Conservation (phyloP, 257 asterid species). For the Solanum clarkiae region DNA sequence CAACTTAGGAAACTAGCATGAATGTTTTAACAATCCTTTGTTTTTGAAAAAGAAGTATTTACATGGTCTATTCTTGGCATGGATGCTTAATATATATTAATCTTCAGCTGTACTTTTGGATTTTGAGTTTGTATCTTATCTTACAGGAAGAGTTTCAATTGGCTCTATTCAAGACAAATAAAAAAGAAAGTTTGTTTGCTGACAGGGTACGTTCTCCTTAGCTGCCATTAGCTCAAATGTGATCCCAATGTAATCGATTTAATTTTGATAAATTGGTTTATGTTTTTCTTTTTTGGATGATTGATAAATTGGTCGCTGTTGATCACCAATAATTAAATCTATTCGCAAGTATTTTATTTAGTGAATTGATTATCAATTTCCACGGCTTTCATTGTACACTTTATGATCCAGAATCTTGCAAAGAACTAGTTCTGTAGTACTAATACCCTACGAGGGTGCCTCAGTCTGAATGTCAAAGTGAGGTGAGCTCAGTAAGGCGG, state of each 20-base stretch:
- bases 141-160: conserved; percentile 95
- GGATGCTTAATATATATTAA: background rate
- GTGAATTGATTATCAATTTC: background rate
- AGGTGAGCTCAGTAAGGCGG: background rate
- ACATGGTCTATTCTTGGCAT: background rate
- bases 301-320: too few relatives aligned
- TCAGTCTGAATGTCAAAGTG: background rate
- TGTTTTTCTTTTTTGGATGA: too few relatives aligned
- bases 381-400: background rate
- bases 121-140: conserved; percentile 1
- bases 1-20: background rate
- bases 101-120: background rate
- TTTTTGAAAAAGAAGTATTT: background rate
- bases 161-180: conserved; percentile 94
- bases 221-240: background rate
- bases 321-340: background rate
- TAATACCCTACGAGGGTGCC: background rate
- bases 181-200: conserved; percentile 92
- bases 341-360: background rate
- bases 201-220: conserved; percentile 56
- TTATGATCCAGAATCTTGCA: background rate
- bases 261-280: too few relatives aligned
- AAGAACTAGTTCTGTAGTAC: background rate
- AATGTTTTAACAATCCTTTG: background rate
- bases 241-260: background rate